Evolutionary conservation across 441 rosid species (phyloP), one percentile per base, ranked within the genome.

Genomic region (Francoa sonchifolia): DNA sequence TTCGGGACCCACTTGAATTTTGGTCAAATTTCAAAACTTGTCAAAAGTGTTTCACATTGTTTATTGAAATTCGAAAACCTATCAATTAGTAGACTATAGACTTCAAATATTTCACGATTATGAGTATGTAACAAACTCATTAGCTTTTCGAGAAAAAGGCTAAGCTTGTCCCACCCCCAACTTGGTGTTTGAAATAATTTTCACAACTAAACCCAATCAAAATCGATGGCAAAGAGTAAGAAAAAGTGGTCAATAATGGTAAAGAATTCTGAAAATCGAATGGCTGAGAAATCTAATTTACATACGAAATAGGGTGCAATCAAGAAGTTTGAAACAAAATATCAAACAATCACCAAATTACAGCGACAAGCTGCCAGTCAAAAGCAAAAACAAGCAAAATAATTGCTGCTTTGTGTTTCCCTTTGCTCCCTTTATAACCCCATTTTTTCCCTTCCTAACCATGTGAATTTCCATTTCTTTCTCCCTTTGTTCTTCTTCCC

Each of bases 371-470:
- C 60, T 49, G 16, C 41, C 51, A 55, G 57, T 52, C 57, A 62
- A 59, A 67, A 58, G 67, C 34, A 46, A 30, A 23, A 26, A 5
- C 37, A 14, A 30, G 36, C 44, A 25, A 50, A 44, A 57, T 54
- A 31, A 66, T 66, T 55, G 62, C 53, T 46, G 51, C 63, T 48
- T 42, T 39, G 9, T 38, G 8, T 12, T 42, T 27, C 38, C 12
- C 39, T 17, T 48, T 17, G 29, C 18, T 12, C 40, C 30, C 50
- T 44, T 53, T 61, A 54, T 62, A 36, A 42, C 49, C n/a, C 34
- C 51, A 19, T 3, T 40, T 33, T 23, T 38, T 28, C 9, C 21
- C 8, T 50, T 56, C 55, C 59, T 42, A 51, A 47, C 53, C 23
- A 52, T 22, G 59, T 30, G 48, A 55, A 18, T 51, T 44, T 37